Base-by-base conservation (phyloP, 1,284 basidiomycete genomes). In the Puccinia coronata region DNA sequence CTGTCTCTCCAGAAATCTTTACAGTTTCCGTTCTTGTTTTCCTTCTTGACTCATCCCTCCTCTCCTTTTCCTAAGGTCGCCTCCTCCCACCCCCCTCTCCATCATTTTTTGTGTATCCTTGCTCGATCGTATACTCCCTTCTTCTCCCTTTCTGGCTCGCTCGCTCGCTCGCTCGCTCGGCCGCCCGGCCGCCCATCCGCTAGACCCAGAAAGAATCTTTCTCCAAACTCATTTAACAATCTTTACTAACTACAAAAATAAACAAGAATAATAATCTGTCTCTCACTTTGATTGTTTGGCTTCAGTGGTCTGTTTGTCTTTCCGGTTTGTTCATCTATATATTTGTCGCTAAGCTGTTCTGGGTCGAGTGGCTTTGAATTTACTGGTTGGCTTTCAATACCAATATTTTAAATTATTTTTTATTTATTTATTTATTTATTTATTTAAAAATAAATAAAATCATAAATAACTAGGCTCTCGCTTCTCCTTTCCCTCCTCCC, bases 21-120 rank as follows among this genome's bases (percentile, higher is more conserved):
- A 63, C 59, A 23, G 34, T 63, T 63, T 63, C 6, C 34, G 8
- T 39, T 63, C 59, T 63, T 63, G 59, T 63, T 63, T 63, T 63
- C 59, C 59, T 63, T 63, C 57, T 57, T 57, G 25, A 25, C 28
- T 28, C 14, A 23, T 6, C 25, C n/a, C 55, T 57, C 55, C 23
- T 57, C 55, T 28, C 55, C 25, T 28, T 28, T 28, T 25, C n/a
- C 18, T 8, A 53, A 20, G 11, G n/a, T 57, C 55, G 23, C 25
- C 28, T 57, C 53, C 57, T 18, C 57, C 57, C 18, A 25, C 18
- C 16, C 11, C 16, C 28, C 31, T 18, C 57, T 31, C 53, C 53
- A n/a, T n/a, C n/a, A n/a, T n/a, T 43, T 43, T 43, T 43, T 43
- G 43, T 43, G 43, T 43, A 43, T 43, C 43, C 16, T 16, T 43